These are phyloP conservation scores for Ophiocordyceps camponoti-floridani DNA, from an alignment of 2,329 filamentous ascomycete species.

Conservation along the genomic window DNA sequence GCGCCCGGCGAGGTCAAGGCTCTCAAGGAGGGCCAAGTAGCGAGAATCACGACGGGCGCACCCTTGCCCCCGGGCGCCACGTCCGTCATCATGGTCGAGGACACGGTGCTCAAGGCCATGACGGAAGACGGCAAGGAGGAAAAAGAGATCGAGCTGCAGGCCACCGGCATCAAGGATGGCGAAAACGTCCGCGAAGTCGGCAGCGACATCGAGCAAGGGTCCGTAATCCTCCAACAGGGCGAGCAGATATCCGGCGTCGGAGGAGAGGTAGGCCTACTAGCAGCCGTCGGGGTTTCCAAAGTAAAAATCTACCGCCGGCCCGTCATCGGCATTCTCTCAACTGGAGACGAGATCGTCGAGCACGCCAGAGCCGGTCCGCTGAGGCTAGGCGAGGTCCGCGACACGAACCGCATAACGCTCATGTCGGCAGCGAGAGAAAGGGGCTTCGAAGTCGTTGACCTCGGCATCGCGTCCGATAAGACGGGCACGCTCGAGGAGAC, in stretches of 20 bases:
- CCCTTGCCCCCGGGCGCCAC: conserved; percentile 78
- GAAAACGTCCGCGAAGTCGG: conserved; percentile 88
- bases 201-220: conserved; percentile 59
- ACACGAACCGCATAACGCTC: conserved; percentile 81
- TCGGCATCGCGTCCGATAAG: conserved; percentile 69
- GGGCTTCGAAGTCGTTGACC: conserved; percentile 64
- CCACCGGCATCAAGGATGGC: conserved; percentile 51
- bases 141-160: conserved; percentile 71
- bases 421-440: conserved; percentile 57
- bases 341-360: conserved; percentile 82
- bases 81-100: conserved; percentile 84
- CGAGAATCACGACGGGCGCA: conserved; percentile 86
- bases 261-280: conserved; percentile 79
- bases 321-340: conserved; percentile 73
- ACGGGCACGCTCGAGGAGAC: conserved; percentile 57
- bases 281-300: conserved; percentile 58
- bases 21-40: conserved; percentile 57
- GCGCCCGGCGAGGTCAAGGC: conserved; percentile 48
- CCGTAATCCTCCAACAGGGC: conserved; percentile 55
- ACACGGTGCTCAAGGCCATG: conserved; percentile 58
- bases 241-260: conserved; percentile 74
- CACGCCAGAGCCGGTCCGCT: conserved; percentile 46
- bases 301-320: conserved; percentile 62
- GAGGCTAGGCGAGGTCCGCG: conserved; percentile 68
- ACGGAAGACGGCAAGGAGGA: conserved; percentile 75